These are phyloP conservation scores for Exserohilum turcica DNA, from an alignment of 2,329 filamentous ascomycete genomes.

Conservation along the genomic window DNA sequence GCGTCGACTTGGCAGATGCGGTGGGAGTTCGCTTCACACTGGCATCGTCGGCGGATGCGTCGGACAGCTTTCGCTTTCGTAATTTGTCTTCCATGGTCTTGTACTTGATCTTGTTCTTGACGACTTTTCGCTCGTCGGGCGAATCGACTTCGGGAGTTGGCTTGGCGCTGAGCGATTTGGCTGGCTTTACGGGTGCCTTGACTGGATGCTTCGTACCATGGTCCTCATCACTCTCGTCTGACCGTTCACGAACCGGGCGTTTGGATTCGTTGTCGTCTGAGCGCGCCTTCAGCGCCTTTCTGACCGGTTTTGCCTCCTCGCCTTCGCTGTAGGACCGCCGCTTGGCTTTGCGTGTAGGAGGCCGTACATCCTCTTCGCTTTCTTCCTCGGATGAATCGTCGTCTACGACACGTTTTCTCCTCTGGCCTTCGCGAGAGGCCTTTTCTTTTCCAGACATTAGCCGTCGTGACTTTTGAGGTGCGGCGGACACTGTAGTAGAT, in stretches of 20 bases:
- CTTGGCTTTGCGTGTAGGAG: constrained; percentile 41
- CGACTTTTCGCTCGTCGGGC: constrained; percentile 40
- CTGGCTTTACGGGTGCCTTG: constrained; percentile 36
- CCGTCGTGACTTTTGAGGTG: constrained; percentile 42
- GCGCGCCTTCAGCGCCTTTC: constrained; percentile 37
- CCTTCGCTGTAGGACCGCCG: constrained; percentile 44
- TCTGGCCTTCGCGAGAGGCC: constrained; percentile 40
- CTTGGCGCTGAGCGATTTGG: constrained; percentile 34
- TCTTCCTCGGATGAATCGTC: constrained; percentile 45
- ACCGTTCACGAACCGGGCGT: constrained; percentile 26
- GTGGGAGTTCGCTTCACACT: constrained; percentile 42
- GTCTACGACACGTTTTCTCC: constrained; percentile 40
- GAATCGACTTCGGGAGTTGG: constrained; percentile 44
- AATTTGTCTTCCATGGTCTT: constrained; percentile 41
- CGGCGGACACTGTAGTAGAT: constrained; percentile 17
- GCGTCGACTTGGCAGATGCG: constrained; percentile 43
- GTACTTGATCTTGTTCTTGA: constrained; percentile 42
- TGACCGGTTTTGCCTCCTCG: constrained; percentile 41
- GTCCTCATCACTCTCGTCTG: constrained; percentile 41
- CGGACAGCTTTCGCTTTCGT: constrained; percentile 39
- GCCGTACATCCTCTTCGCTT: constrained; percentile 46
- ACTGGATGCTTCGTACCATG: constrained; percentile 28
- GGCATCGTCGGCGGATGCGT: constrained; percentile 38
- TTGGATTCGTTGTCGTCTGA: constrained; percentile 42
- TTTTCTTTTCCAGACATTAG: constrained; percentile 47